Conservation (phyloP, 2,329 filamentous ascomycete species). For the Diaporthe citriasiana region DNA sequence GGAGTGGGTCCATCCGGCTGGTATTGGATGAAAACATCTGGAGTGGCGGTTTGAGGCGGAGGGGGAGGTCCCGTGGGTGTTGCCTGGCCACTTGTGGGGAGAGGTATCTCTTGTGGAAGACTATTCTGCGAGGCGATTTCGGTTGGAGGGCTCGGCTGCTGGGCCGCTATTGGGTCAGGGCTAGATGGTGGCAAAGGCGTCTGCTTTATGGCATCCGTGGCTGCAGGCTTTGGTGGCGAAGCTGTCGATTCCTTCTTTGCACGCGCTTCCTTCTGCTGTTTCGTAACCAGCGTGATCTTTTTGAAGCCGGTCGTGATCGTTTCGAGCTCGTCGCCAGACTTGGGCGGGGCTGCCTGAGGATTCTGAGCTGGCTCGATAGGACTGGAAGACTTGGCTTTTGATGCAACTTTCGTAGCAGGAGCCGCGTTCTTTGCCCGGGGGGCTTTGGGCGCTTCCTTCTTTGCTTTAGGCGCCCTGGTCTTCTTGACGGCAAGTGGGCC, state of each 20-base stretch:
- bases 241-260: constrained; percentile 47
- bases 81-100: not conserved
- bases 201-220: not conserved
- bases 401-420: constrained; percentile 37
- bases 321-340: constrained; percentile 61
- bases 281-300: constrained; percentile 72
- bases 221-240: constrained; percentile 36
- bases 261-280: constrained; percentile 69
- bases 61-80: constrained; percentile 18
- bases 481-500: constrained; percentile 68
- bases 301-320: constrained; percentile 71
- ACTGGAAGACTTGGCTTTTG: constrained; percentile 36
- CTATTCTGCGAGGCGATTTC: constrained; percentile 35
- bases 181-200: constrained; percentile 30
- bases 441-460: constrained; percentile 55
- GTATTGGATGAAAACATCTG: constrained; percentile 66
- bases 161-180: constrained; percentile 36
- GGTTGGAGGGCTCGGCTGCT: constrained; percentile 24
- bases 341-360: constrained; percentile 28
- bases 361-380: constrained; percentile 9
- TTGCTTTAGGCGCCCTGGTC: constrained; percentile 64
- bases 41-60: constrained; percentile 41
- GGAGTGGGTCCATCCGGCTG: constrained; percentile 68
- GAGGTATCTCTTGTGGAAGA: constrained; percentile 19
- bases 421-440: constrained; percentile 38